Evolutionary conservation across 2,329 filamentous ascomycete genomes (phyloP), one percentile per base, ranked within the genome.

Genomic region (Sphaerostilbella broomeana): DNA sequence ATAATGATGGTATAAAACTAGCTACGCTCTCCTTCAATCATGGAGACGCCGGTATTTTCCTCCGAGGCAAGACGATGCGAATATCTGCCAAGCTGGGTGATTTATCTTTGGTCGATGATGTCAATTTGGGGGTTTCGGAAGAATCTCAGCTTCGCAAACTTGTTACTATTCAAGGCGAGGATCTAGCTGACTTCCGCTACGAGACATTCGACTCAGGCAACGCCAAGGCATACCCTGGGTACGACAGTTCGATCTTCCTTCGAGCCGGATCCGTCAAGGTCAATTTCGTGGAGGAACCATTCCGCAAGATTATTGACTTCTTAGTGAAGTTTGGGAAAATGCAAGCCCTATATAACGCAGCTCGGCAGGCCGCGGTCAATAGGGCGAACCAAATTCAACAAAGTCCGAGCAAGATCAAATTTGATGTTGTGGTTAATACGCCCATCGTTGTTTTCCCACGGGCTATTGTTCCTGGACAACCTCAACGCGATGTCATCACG

Each of bases 291-390:
- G 90, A 95, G 46, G 94, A 98, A 60, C 92, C 92, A 0, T 95
- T 97, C 69, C 80, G 92, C 37, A 97, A 97, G 64, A 97, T 99
- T 48, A 86, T 98, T 62, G 86, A 94, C 50, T 99, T 98, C 61
- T 71, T 94, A 29, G 88, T 99, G 59, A 98, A 98, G 55, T 99
- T 99, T 59, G 92, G 94, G 45, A 95, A 94, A 64, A 99, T 99
- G 92, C 92, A 98, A 62, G 90, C 92, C 16, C 84, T 98, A 38
- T 98, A 95, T 69, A 98, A 99, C 56, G 90, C 92, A 28, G 92
- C 94, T 10, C 79, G 94, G 22, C 87, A 95, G 62, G 94, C 90
- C 26, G 92, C 94, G 3, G 86, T 92, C 26, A 90, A 86, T 46
- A 89, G 95, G 60, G 94, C 92, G 8, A 94, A 78, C 43, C 89